Conservation (phyloP, 768 basidiomycete species). For the Rhodotorula taiwanensis region DNA sequence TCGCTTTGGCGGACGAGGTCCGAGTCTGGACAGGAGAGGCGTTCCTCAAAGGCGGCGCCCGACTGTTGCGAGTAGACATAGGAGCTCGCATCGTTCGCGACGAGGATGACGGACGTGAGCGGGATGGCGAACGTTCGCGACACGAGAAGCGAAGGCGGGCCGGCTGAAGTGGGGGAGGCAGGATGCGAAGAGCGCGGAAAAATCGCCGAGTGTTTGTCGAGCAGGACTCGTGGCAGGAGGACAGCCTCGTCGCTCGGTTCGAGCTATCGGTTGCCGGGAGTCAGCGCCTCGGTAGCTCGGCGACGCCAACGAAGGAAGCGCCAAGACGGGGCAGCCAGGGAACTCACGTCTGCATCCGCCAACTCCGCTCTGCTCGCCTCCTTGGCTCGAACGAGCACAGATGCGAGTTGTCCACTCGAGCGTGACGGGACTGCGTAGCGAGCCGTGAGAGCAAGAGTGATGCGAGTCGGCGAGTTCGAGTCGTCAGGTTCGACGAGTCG, state of each 20-base stretch:
- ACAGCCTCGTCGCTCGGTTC: neutral
- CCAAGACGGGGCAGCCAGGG: no score
- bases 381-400: no score
- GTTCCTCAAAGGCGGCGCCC: neutral
- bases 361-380: no score
- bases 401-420: no score
- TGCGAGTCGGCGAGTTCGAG: neutral
- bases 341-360: no score
- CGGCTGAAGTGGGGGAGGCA: neutral
- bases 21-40: neutral
- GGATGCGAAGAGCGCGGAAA: conserved; percentile 2
- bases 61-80: conserved; percentile 5
- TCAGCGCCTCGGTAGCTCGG: neutral
- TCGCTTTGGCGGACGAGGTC: conserved; percentile 18
- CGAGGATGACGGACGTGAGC: conserved; percentile 20
- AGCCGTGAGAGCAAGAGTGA: neutral
- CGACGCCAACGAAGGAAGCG: no score
- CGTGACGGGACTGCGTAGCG: neutral
- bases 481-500: neutral
- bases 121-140: conserved; percentile 4
- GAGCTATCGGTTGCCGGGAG: neutral
- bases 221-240: neutral
- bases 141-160: conserved; percentile 11
- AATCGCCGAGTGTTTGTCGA: neutral
- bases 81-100: conserved; percentile 1